These are phyloP conservation scores for Boletus pseudopeckii DNA, from an alignment of 768 basidiomycete genomes.

Conservation along the genomic window DNA sequence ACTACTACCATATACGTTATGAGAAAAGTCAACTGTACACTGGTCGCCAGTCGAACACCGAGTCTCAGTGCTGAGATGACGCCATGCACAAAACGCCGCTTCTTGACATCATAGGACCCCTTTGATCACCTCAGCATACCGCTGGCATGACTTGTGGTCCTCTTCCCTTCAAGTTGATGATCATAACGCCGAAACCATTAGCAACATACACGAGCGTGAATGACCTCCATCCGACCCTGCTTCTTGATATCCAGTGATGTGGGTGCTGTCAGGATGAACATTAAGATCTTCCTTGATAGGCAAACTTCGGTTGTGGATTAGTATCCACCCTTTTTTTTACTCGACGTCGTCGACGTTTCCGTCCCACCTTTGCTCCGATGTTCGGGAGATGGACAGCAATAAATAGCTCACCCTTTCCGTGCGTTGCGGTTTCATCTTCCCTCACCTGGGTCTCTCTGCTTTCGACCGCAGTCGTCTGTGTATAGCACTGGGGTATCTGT, in stretches of 20 bases:
- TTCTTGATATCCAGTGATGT: not conserved
- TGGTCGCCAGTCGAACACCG: too few species aligned
- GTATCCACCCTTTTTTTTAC: not conserved
- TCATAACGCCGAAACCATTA: not conserved
- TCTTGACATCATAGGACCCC: too few species aligned
- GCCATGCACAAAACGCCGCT: too few species aligned
- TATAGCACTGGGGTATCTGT: not conserved
- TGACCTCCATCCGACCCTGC: not conserved
- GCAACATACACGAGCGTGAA: not conserved
- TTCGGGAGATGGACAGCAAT: not conserved
- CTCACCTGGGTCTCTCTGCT: not conserved
- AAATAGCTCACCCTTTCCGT: not conserved
- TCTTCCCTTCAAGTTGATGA: not conserved
- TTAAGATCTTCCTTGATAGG: not conserved
- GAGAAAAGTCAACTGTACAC: too few species aligned
- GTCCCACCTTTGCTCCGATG: too few species aligned
- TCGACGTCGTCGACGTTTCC: not conserved
- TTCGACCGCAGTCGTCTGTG: not conserved
- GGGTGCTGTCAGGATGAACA: not conserved
- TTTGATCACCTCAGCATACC: not conserved
- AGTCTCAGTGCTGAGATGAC: too few species aligned
- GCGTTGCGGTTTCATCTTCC: not conserved
- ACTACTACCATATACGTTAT: too few species aligned
- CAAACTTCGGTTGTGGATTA: not conserved
- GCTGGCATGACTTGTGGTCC: not conserved